phyloP scores from a whole-genome alignment of 441 rosid species.

The Populus tomentosa region DNA sequence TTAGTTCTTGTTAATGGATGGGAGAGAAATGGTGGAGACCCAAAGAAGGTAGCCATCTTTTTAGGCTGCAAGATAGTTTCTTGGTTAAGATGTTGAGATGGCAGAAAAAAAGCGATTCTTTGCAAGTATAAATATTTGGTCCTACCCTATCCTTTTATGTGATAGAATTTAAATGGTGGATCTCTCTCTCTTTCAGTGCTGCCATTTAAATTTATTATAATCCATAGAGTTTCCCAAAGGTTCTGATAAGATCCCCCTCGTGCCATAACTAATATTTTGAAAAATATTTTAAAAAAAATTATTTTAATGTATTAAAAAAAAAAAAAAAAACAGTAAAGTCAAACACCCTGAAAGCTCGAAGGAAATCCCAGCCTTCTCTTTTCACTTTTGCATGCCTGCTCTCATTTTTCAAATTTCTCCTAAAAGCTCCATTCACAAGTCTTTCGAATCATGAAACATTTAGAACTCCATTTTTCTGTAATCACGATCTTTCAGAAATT shows the following conservation, averaged over 20 bases:
- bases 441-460: too few relatives aligned
- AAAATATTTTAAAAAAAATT: too few relatives aligned
- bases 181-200: background rate
- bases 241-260: background rate
- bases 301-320: too few relatives aligned
- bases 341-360: too few relatives aligned
- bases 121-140: constrained; percentile 1
- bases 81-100: background rate
- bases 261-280: background rate
- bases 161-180: constrained; percentile 5
- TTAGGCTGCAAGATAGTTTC: background rate
- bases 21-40: constrained; percentile 49
- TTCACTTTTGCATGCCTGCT: too few relatives aligned
- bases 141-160: constrained; percentile 30
- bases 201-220: too few relatives aligned
- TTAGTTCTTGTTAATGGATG: constrained; percentile 35
- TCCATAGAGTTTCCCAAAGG: background rate
- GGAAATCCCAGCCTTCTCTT: too few relatives aligned
- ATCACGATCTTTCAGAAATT: too few relatives aligned
- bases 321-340: too few relatives aligned
- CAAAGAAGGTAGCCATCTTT: constrained; percentile 52
- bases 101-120: background rate
- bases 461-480: too few relatives aligned
- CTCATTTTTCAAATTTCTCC: too few relatives aligned
- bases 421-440: too few relatives aligned